Evolutionary conservation across 768 basidiomycete genomes (phyloP).

Genomic region (Leccinum longicurvipes): DNA sequence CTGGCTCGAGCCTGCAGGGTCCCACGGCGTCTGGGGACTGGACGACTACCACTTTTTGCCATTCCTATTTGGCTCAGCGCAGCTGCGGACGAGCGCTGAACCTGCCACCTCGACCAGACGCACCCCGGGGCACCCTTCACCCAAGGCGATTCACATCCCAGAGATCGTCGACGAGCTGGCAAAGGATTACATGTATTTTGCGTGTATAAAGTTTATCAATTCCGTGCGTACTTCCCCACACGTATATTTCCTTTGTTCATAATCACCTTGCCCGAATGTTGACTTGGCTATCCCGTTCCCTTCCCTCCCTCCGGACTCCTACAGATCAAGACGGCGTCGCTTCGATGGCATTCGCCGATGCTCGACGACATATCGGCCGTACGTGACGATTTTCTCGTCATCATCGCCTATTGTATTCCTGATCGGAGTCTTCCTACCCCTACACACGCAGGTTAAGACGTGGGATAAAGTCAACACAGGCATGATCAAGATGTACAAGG

Average conservation of each 20-base stretch:
- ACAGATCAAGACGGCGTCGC: conserved; percentile 91
- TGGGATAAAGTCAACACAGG: conserved; percentile 97
- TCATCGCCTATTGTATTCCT: not conserved
- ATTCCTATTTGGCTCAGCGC: conserved; percentile 83
- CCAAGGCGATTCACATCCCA: conserved; percentile 87
- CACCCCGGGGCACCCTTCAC: conserved; percentile 68
- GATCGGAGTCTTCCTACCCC: not conserved
- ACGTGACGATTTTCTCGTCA: conserved; percentile 8
- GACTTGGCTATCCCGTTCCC: no score
- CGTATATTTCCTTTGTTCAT: no score
- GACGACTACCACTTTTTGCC: conserved; percentile 97
- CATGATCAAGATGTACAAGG: conserved; percentile 97
- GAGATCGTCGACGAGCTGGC: conserved; percentile 92
- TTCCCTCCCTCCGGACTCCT: not conserved
- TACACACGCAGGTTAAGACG: conserved; percentile 59
- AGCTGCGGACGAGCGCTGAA: conserved; percentile 39
- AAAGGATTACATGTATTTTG: conserved; percentile 94
- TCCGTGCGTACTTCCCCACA: conserved; percentile 51
- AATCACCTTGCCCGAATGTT: no score
- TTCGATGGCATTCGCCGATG: conserved; percentile 99
- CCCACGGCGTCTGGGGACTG: conserved; percentile 96
- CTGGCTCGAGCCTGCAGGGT: conserved; percentile 98
- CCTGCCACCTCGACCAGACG: conserved; percentile 8
- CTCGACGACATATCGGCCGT: conserved; percentile 94
- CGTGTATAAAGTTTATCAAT: conserved; percentile 94